Percentiles rank a stretch among this genome's conserved stretches.
phyloP scores from a whole-genome alignment of 202 grass and related monocot species.

The Hordeum pubiflorum region DNA sequence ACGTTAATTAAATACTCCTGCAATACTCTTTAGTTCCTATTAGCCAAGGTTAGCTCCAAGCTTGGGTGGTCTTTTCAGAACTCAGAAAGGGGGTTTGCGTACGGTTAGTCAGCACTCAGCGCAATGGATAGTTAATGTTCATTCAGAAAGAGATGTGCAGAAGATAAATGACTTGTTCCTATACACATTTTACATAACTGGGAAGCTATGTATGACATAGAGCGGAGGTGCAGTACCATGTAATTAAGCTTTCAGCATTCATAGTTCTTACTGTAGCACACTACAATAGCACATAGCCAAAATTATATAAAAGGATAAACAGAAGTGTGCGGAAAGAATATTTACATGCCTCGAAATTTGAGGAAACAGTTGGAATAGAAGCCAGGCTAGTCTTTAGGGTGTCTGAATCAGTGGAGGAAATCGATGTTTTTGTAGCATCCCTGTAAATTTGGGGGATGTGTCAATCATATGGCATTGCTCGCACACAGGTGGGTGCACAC shows the following conservation, averaged over 20 bases:
- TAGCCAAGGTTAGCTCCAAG: slow-evolving; percentile 4
- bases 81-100: background rate
- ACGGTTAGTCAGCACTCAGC: background rate
- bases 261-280: background rate
- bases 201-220: background rate
- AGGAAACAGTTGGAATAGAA: slow-evolving; percentile 73
- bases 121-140: background rate
- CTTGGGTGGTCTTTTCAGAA: background rate
- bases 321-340: background rate
- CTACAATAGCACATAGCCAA: background rate
- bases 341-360: slow-evolving; percentile 72
- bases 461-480: slow-evolving; percentile 22
- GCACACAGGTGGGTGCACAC: slow-evolving; percentile 1
- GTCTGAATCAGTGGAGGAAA: slow-evolving; percentile 63
- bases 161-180: background rate
- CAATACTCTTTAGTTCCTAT: background rate
- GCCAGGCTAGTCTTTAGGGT: slow-evolving; percentile 44
- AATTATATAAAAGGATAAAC: background rate
- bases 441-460: slow-evolving; percentile 41
- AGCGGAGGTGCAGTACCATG: background rate
- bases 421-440: slow-evolving; percentile 47
- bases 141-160: background rate
- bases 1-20: background rate
- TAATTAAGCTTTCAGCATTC: slow-evolving; percentile 18
- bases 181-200: background rate